phyloP scores from a whole-genome alignment of 2,329 filamentous ascomycete species.

The Alternaria metachromatica region DNA sequence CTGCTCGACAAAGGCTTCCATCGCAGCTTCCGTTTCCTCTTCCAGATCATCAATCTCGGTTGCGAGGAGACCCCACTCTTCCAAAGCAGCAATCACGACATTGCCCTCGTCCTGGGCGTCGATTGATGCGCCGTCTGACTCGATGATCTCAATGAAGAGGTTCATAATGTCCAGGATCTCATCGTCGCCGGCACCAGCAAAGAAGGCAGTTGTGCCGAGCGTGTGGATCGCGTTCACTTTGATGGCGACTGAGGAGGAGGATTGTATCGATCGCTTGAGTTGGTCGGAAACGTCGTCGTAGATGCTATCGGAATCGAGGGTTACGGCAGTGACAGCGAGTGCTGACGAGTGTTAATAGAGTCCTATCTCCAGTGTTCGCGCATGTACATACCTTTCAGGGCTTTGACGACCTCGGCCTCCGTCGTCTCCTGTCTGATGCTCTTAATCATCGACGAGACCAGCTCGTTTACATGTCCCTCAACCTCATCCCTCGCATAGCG shows the following conservation, averaged over 20 bases:
- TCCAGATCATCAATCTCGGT: conserved; percentile 79
- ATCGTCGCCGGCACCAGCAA: conserved; percentile 74
- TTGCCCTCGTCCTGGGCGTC: conserved; percentile 73
- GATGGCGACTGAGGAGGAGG: conserved; percentile 68
- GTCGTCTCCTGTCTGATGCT: conserved; percentile 73
- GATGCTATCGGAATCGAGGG: conserved; percentile 68
- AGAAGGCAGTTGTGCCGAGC: conserved; percentile 74
- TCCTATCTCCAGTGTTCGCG: neutral
- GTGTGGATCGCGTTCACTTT: conserved; percentile 77
- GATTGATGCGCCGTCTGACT: conserved; percentile 77
- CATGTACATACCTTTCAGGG: conserved; percentile 63
- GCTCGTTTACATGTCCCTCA: conserved; percentile 63
- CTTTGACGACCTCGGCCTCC: conserved; percentile 71
- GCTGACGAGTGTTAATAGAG: conserved; percentile 51
- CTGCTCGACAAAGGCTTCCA: conserved; percentile 85
- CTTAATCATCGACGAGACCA: conserved; percentile 70
- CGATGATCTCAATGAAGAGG: conserved; percentile 77
- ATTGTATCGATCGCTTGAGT: conserved; percentile 69
- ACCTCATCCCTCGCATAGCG: conserved; percentile 72
- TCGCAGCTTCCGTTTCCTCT: conserved; percentile 71
- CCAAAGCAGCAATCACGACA: conserved; percentile 76
- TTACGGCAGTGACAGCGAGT: conserved; percentile 73
- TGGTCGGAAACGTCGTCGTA: conserved; percentile 67
- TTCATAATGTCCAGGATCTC: conserved; percentile 75
- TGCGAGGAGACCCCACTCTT: conserved; percentile 81